Base-by-base conservation (phyloP, 2,329 filamentous ascomycete species). In the Corynespora cassiicola region DNA sequence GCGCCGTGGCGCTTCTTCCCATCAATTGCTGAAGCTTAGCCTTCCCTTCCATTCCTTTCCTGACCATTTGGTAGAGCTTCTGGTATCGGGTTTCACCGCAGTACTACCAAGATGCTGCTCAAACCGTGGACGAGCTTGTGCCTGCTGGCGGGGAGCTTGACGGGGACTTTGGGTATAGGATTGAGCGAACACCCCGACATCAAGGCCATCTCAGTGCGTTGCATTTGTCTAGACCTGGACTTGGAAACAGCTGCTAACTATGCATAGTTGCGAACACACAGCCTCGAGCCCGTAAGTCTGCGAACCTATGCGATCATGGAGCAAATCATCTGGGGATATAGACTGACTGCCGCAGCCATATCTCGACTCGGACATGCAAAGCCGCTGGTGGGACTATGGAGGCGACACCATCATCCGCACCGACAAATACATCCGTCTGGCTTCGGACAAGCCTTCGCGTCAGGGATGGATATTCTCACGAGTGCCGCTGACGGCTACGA, bases 341-440 rank as follows among this genome's bases (percentile, higher is more conserved):
- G 12, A 40, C 52, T 62, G 35, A 61, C 38, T 11, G 14, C 22
- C 22, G 20, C 36, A 96, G 87, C 94, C 94, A 47, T 99, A 96
- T 73, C 84, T 99, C 58, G 94, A 99, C 74, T 94, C 90, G 45
- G 94, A 97, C 71, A 91, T 97, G 86, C 88, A 95, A 75, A 96
- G 89, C 75, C 86, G 94, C 67, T 99, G 94, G 92, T 99, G 92
- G 74, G 94, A 99, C 75, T 99, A 95, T 80, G 94, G 94, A 66
- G 94, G 92, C 65, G 90, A 96, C 74, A 90, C 92, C 25, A 86
- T 99, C 59, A 81, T 96, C 61, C 78, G 84, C 52, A 79, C 82
- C 47, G 84, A 87, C 63, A 78, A 81, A 72, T 96, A 97, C 73
- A 87, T 99, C 57, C 90, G 94, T 56, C 82, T 99, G 40, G 91